Evolutionary conservation across 306 rosid genomes (phyloP), one percentile per base, ranked within the genome.

Genomic region (Datisca glomerata): DNA sequence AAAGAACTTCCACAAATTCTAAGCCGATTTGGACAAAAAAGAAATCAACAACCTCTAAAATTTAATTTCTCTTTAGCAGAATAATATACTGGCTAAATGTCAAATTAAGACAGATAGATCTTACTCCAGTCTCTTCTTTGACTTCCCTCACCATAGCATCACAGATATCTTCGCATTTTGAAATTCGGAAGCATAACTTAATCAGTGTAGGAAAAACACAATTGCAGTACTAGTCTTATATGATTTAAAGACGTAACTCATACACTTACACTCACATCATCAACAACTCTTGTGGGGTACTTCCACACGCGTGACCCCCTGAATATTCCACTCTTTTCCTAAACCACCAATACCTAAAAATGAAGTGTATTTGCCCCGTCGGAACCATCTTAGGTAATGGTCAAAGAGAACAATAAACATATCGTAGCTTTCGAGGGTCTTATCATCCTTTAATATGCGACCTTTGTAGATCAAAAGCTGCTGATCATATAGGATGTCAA

Each of bases 101-200:
- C 24, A 27, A 41, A 4, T 7, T 2, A 46, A 29, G 21, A 19
- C 55, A 57, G 1, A 21, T 18, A 24, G 21, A 33, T 60, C 93
- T 79, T 59, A 89, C 97, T 45, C 86, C 85, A 27, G 94, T 83
- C 71, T 89, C 97, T 74, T 89, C 94, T 68, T 69, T 80, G 43
- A 74, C 97, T 64, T 89, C 91, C 70, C 94, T 72, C 37, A 55
- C 76, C 18, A 78, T 89, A 48, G 94, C 89, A 59, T 22, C 79
- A 62, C 51, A 57, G 27, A 89, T 72, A 43, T 87, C 86, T 74
- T 83, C 94, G n/a, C 89, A 94, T 93, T 77, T 69, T 8, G 2
- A 46, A 57, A 7, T 18, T 36, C 11, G 18, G 55, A n/a, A 52
- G 49, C 43, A 51, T n/a, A n/a, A n/a, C n/a, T n/a, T 31, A 44